These are phyloP conservation scores for Hypocrella siamensis DNA, from an alignment of 2,329 filamentous ascomycete species.

Conservation along the genomic window DNA sequence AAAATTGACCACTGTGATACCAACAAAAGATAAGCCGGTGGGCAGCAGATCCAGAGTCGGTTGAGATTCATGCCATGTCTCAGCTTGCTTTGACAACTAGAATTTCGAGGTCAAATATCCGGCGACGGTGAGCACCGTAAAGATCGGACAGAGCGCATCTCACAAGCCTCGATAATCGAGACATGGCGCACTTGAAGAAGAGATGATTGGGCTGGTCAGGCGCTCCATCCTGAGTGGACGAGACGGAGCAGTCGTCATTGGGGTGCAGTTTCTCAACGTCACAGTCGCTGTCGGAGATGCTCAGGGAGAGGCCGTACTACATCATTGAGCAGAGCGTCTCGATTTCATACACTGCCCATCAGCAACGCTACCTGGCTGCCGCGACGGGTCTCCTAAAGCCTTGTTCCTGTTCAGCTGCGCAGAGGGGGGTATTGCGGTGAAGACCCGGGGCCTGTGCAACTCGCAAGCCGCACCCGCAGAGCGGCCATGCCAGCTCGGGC, in stretches of 20 bases:
- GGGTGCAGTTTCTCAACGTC: not conserved
- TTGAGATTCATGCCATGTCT: too few relatives aligned
- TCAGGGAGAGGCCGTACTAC: not conserved
- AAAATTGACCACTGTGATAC: too few relatives aligned
- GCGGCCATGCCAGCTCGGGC: not conserved
- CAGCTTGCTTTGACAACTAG: too few relatives aligned
- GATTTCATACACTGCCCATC: not conserved
- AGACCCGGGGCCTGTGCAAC: not conserved
- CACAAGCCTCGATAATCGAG: not conserved
- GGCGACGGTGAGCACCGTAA: not conserved
- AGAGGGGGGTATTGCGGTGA: not conserved
- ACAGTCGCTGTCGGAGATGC: not conserved
- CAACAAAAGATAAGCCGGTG: too few relatives aligned
- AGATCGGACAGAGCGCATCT: not conserved
- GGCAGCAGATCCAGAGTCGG: too few relatives aligned
- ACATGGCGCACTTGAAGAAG: not conserved
- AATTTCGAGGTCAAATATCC: too few relatives aligned
- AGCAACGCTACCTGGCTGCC: too few relatives aligned
- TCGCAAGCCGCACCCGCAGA: not conserved
- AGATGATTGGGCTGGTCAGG: not conserved
- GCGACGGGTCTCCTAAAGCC: not conserved
- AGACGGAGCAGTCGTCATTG: not conserved
- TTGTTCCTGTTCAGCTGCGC: not conserved
- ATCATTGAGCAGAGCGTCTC: not conserved
- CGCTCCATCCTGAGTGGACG: not conserved